These are phyloP conservation scores for Alternaria alternata DNA, from an alignment of 2,329 filamentous ascomycete species.

Conservation along the genomic window DNA sequence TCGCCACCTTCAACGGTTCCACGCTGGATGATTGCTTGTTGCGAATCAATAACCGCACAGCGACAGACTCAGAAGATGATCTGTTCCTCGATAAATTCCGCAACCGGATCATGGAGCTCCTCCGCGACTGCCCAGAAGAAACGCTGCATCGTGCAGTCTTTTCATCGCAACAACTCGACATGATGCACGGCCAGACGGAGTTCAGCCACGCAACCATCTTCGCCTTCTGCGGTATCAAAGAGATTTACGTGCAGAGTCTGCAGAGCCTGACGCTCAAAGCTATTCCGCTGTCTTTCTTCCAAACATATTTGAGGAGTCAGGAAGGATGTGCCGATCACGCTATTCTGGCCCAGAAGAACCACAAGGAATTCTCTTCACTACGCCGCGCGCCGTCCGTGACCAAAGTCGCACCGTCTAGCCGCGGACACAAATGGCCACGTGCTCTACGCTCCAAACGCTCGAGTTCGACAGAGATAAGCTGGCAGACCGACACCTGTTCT, in stretches of 20 bases:
- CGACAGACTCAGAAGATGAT: slow-evolving; percentile 27
- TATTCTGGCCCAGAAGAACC: slow-evolving; percentile 55
- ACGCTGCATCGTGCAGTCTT: slow-evolving; percentile 56
- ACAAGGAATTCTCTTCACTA: slow-evolving; percentile 56
- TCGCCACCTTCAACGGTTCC: slow-evolving; percentile 38
- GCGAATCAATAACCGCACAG: slow-evolving; percentile 41
- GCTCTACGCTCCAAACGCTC: slow-evolving; percentile 20
- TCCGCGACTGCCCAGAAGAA: slow-evolving; percentile 50
- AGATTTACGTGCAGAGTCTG: slow-evolving; percentile 50
- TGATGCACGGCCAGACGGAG: slow-evolving; percentile 41
- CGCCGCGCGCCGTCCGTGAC: slow-evolving; percentile 27
- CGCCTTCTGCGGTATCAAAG: slow-evolving; percentile 56
- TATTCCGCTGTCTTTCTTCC: slow-evolving; percentile 57
- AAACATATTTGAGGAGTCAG: slow-evolving; percentile 54
- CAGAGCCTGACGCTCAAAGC: slow-evolving; percentile 42
- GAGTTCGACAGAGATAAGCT: slow-evolving; percentile 17
- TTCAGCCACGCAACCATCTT: slow-evolving; percentile 49
- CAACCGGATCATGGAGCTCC: slow-evolving; percentile 47
- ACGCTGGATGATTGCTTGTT: slow-evolving; percentile 42
- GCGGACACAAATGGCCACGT: slow-evolving; percentile 25
- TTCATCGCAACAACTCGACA: slow-evolving; percentile 51
- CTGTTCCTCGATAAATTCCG: slow-evolving; percentile 39
- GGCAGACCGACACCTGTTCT: slow-evolving; percentile 39
- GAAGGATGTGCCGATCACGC: slow-evolving; percentile 56
- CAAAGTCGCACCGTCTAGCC: slow-evolving; percentile 7